Conservation (phyloP, 2,329 filamentous ascomycete species). For the Fusarium miscanthi region DNA sequence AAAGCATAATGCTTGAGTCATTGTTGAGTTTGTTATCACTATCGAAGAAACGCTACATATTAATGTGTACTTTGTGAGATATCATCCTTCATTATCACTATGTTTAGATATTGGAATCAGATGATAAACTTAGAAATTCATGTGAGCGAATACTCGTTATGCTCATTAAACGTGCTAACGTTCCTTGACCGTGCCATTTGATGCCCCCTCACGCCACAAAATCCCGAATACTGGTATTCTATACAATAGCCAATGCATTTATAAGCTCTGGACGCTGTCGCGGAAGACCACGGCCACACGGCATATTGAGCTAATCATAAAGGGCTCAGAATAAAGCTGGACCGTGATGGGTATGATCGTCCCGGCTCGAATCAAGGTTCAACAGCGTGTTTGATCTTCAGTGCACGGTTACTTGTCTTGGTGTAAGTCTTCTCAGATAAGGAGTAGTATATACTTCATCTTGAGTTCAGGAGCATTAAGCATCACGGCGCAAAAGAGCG, state of each 20-base stretch:
- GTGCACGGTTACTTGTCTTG: neutral
- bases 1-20: neutral
- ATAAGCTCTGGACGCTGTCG: neutral
- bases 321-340: neutral
- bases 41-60: neutral
- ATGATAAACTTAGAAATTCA: neutral
- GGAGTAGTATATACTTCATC: neutral
- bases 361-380: neutral
- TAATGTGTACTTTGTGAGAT: rapidly evolving
- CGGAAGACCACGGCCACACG: neutral
- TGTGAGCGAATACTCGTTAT: no score
- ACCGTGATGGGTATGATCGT: neutral
- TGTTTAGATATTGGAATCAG: neutral
- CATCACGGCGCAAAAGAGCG: neutral
- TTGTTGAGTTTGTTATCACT: neutral
- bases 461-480: neutral
- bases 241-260: neutral
- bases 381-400: neutral
- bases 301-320: neutral
- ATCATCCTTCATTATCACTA: neutral
- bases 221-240: neutral
- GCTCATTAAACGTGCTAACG: neutral
- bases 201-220: neutral
- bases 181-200: neutral
- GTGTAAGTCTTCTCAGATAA: neutral